These are phyloP conservation scores for Pleurotus eryngii DNA, from an alignment of 768 basidiomycete species.

Conservation along the genomic window DNA sequence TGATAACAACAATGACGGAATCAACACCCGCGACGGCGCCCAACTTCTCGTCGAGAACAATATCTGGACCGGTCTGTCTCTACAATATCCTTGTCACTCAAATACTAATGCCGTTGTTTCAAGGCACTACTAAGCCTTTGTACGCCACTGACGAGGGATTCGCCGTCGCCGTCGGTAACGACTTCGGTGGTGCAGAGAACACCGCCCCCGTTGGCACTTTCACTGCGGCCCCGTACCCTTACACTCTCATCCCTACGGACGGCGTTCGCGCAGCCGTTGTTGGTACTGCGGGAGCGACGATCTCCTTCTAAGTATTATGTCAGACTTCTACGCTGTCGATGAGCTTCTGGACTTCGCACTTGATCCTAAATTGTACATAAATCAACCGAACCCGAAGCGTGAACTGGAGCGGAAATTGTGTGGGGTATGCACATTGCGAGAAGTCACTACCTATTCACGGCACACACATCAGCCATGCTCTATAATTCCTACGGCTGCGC, in stretches of 20 bases:
- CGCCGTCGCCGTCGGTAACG: conserved; percentile 36
- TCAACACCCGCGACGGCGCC: conserved; percentile 17
- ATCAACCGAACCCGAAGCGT: too few relatives aligned
- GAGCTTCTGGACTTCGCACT: too few relatives aligned
- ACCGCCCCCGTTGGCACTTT: conserved; percentile 32
- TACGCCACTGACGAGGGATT: conserved; percentile 38
- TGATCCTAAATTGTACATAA: too few relatives aligned
- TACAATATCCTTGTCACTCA: background rate
- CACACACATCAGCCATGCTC: too few relatives aligned
- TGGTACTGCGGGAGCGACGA: conserved; percentile 27
- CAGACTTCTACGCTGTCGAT: too few relatives aligned
- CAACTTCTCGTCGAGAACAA: conserved; percentile 47
- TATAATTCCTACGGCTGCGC: too few relatives aligned
- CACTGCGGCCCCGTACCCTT: conserved; percentile 30
- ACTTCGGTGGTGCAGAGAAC: conserved; percentile 30
- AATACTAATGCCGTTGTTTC: background rate
- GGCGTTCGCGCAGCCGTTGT: conserved; percentile 25
- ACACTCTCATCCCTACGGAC: conserved; percentile 24
- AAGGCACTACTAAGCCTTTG: conserved; percentile 34
- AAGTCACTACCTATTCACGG: too few relatives aligned
- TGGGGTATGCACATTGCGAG: too few relatives aligned
- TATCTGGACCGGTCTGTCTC: conserved; percentile 33
- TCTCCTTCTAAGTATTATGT: conserved; percentile 20
- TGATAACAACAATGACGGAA: conserved; percentile 31
- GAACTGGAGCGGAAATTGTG: too few relatives aligned